phyloP scores from a whole-genome alignment of 176 grass and related monocot species.

The Elaeis guineensis region DNA sequence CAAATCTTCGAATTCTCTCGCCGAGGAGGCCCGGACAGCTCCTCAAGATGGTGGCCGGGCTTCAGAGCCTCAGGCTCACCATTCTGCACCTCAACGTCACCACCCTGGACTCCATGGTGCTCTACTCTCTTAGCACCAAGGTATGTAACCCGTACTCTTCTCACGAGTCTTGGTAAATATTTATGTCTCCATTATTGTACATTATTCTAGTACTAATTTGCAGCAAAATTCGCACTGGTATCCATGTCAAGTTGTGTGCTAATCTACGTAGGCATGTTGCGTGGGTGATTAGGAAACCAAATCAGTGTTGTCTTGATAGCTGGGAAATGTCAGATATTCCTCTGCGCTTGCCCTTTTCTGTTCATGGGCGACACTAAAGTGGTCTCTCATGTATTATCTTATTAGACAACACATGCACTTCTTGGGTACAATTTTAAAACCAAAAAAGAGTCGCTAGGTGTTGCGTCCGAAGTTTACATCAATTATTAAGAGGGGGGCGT shows the following conservation, averaged over 20 bases:
- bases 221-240: no score
- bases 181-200: no score
- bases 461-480: no score
- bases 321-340: conserved; percentile 49
- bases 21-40: conserved; percentile 53
- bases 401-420: not conserved
- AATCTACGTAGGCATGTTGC: no score
- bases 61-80: conserved; percentile 50
- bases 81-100: conserved; percentile 82
- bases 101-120: conserved; percentile 34
- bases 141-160: conserved; percentile 9
- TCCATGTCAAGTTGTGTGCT: no score
- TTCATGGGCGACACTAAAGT: conserved; percentile 4
- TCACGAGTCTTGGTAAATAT: no score
- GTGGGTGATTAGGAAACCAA: conserved; percentile 17
- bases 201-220: no score
- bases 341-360: conserved; percentile 19
- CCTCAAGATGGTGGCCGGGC: conserved; percentile 48
- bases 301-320: conserved; percentile 21
- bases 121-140: conserved; percentile 88
- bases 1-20: conserved; percentile 46
- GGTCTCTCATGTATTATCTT: not conserved
- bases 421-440: no score
- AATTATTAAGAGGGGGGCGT: no score
- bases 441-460: no score